Percentiles rank a stretch among this genome's conserved stretches.
Conservation (phyloP, 2,329 filamentous ascomycete species). For the Aspergillus sp. region DNA sequence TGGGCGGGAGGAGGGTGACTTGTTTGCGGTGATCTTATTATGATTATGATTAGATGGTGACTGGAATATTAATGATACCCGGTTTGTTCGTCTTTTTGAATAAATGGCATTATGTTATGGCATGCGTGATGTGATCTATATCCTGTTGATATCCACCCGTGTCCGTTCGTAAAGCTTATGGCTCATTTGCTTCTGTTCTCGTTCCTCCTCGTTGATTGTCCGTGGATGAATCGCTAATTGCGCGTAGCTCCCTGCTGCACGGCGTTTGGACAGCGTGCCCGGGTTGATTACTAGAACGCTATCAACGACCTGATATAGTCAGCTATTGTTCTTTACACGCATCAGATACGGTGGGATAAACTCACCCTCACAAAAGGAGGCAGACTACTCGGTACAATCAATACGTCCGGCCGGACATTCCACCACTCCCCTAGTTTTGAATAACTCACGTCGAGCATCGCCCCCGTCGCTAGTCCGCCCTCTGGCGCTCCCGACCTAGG, state of each 20-base stretch:
- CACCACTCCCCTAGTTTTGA: conserved; percentile 86
- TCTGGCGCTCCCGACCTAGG: conserved; percentile 54
- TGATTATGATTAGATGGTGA: not conserved
- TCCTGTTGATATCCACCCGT: conserved; percentile 77
- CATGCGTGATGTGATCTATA: conserved; percentile 38
- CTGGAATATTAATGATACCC: not conserved
- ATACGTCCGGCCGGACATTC: conserved; percentile 72
- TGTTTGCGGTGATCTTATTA: conserved; percentile 25
- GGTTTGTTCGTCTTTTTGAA: no score
- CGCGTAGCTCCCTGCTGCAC: conserved; percentile 76
- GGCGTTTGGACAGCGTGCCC: conserved; percentile 74
- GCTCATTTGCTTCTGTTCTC: conserved; percentile 50
- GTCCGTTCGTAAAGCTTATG: conserved; percentile 76
- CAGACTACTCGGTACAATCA: conserved; percentile 73
- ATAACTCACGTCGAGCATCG: conserved; percentile 74
- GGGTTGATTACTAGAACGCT: conserved; percentile 87
- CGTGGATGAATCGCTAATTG: conserved; percentile 67
- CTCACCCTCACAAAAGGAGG: conserved; percentile 79
- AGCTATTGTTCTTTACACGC: not conserved
- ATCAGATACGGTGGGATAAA: not conserved
- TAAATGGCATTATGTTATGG: conserved; percentile 10
- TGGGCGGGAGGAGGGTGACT: conserved; percentile 32
- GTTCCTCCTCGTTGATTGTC: conserved; percentile 50
- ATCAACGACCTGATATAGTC: conserved; percentile 64
- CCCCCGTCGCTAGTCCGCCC: conserved; percentile 58